Base-by-base conservation (phyloP, 2,329 filamentous ascomycete species). In the Penicillium frequentans region DNA sequence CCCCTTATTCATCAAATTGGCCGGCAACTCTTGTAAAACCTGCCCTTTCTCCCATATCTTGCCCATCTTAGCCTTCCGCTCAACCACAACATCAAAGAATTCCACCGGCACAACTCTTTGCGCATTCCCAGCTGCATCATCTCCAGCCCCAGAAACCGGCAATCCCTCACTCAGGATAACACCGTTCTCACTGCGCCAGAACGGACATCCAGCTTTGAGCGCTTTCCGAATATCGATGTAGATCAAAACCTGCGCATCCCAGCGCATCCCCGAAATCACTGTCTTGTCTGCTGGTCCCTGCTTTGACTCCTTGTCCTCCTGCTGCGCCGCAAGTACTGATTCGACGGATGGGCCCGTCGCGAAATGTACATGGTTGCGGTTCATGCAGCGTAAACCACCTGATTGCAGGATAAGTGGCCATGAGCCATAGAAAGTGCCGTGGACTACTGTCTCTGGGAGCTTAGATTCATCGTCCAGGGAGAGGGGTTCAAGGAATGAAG, bases 301-400 rank as follows among this genome's bases (percentile, higher is more conserved):
- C 44, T 49, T 49, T 13, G 44, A 21, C 5, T 43, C 46, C 31
- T 61, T 61, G 16, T 63, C 60, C 6, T 54, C 48, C 5, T 61
- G 51, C 11, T 49, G 54, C 58, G 68, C 31, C 55, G 69, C 64
- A 59, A 74, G 54, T 39, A 77, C 67, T 16, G 70, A 67, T 5
- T 70, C 66, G 44, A 73, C 64, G 0, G 90, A 86, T 13, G 93
- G 77, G 0, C 90, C 91, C 6, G 86, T 85, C 2, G 90, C 90
- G 71, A 95, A 96, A 76, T 99, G 95, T 27, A 98, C 88, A 69
- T 98, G 93, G 61, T 90, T 96, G 53, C 95, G 78, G 0, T 80
- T 81, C 95, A 98, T 98, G 57, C 82, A 83, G 65, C 85, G 86
- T 57, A 99, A 77, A 0, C 93, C 93, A 5, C 93, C 93, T 0